Evolutionary conservation across 2,329 filamentous ascomycete species (phyloP), one percentile per base, ranked within the genome.

Genomic region (Alternaria sp.): DNA sequence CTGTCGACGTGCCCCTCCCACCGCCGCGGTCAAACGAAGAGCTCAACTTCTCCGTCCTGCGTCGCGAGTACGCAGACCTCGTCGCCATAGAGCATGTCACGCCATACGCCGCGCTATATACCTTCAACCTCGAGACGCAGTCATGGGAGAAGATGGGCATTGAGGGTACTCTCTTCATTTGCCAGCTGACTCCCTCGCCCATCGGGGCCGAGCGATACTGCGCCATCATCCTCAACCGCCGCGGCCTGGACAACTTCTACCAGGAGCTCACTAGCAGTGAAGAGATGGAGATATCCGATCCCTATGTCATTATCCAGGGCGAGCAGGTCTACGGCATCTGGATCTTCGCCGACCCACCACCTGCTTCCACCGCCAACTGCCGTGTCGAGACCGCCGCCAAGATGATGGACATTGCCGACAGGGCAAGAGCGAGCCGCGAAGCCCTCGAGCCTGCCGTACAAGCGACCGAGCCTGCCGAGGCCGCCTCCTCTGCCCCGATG

Each of bases 131-230:
- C 50, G 81, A 85, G 5, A 85, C 88, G 3, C 83, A 87, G 56
- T 82, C 84, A 63, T 98, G 96, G 96, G 91, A 96, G 77, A 97
- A 96, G 83, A 88, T 87, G 49, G 91, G 90, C 59, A 87, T 94
- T 11, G 94, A 97, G 80, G 96, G 96, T 43, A 92, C 93, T 12
- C 84, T 98, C 67, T 99, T 98, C 79, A 88, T 98, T 57, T 96
- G 92, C 83, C 86, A 91, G 67, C 81, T 89, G 15, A 69, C 69
- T 3, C 73, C 76, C 7, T 72, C 69, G 5, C 62, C 87, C 57
- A 62, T 67, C 10, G 76, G 73, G 50, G 66, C 69, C 13, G 75
- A 81, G 49, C 78, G 82, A 23, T 85, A 81, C 70, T 77, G 76
- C 52, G 80, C 82, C 23, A 73, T 84, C 55, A 82, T 85, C 11